These are phyloP conservation scores for Stagonosporopsis rhizophila DNA, from an alignment of 2,329 filamentous ascomycete species.

Conservation along the genomic window DNA sequence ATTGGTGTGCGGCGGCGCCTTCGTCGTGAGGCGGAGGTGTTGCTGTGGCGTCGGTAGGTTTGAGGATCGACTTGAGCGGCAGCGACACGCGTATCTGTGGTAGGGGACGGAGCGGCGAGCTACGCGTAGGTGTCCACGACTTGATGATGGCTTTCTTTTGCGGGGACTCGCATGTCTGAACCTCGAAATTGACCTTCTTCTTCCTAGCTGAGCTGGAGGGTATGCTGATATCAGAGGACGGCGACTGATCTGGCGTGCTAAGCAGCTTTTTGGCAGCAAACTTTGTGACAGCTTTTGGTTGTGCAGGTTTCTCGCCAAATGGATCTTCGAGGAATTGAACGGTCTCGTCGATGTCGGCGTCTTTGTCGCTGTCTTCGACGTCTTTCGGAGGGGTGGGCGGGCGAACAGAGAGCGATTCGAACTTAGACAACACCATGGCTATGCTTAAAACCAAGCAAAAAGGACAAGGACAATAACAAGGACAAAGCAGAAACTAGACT, in stretches of 20 bases:
- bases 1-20: slow-evolving; percentile 54
- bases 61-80: slow-evolving; percentile 80
- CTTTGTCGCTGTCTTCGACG: slow-evolving; percentile 45
- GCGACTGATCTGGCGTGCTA: slow-evolving; percentile 53
- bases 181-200: slow-evolving; percentile 66
- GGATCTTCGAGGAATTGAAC: slow-evolving; percentile 54
- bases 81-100: slow-evolving; percentile 60
- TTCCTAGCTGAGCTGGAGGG: slow-evolving; percentile 44
- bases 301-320: slow-evolving; percentile 44
- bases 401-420: slow-evolving; percentile 58
- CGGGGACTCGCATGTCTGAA: slow-evolving; percentile 65
- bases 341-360: slow-evolving; percentile 48
- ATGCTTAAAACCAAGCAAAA: slow-evolving; percentile 40
- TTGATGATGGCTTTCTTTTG: slow-evolving; percentile 50
- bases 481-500: slow-evolving; percentile 24
- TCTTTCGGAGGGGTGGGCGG: slow-evolving; percentile 65
- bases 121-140: slow-evolving; percentile 45
- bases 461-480: slow-evolving; percentile 32
- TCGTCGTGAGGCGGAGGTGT: slow-evolving; percentile 48
- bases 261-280: slow-evolving; percentile 31
- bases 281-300: slow-evolving; percentile 29
- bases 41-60: slow-evolving; percentile 62
- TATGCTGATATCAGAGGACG: slow-evolving; percentile 51
- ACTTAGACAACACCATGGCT: slow-evolving; percentile 51
- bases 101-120: slow-evolving; percentile 55